Evolutionary conservation across 2,329 filamentous ascomycete species (phyloP), one percentile per base, ranked within the genome.

Genomic region (Pestalotiopsis sp.): DNA sequence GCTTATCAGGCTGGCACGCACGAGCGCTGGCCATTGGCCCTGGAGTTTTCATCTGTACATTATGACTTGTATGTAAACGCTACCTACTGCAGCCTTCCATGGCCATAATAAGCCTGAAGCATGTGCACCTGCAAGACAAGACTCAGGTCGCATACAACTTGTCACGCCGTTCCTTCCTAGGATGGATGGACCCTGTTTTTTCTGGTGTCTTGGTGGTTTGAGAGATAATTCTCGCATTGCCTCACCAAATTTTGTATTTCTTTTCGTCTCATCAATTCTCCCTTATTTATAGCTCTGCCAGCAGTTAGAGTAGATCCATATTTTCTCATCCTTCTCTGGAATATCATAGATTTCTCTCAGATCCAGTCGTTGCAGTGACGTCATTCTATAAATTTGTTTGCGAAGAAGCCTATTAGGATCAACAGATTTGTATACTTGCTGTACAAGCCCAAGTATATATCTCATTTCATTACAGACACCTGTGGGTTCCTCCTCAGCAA

Each of bases 341-440:
- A 63, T 13, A 38, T 45, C 17, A 27, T 65, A 49, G 38, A 49
- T 49, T 52, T 56, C 25, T 56, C 25, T 23, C 5, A 60, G 17
- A 60, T 38, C 17, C 45, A 17, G 57, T 41, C 27, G 13, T n/a
- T 60, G n/a, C 13, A 60, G 56, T 67, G 65, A 67, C 65, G 65
- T 67, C 65, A 67, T 67, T 45, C 52, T 60, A 61, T 59, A 67
- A 27, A 41, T 6, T 36, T 12, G 23, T 31, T 14, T 9, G 12
- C 14, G 20, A n/a, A 38, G 13, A 13, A 17, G 13, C n/a, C n/a
- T 27, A n/a, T 31, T 45, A 12, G 31, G 31, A 39, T 38, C 27
- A 20, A 31, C 14, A 61, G 17, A 38, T 62, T 39, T 62, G 59
- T 20, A 39, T 36, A 20, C 59, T n/a, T 25, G 58, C 27, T 17